Evolutionary conservation across 352 stramenopile species (phyloP), one percentile per base, ranked within the genome.

Genomic region (Globisporangium alternatum): DNA sequence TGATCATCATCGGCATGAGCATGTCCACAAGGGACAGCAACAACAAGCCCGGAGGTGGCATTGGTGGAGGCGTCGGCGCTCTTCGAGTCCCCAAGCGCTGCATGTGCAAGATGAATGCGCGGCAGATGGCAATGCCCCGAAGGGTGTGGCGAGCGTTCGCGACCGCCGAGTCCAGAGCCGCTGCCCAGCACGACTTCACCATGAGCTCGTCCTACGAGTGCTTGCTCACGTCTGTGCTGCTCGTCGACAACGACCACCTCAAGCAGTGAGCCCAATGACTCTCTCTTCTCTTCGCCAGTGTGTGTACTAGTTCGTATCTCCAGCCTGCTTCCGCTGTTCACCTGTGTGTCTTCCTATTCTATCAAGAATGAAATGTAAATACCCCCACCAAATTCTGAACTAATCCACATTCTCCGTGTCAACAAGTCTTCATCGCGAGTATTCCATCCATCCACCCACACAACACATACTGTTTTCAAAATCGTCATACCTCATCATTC

Each of bases 1-100:
- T 66, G 51, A 66, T 66, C 31, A 51, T 66, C 28, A 61, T 66
- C 33, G 60, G 60, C 41, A 66, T 66, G 60, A 66, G 60, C 60
- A 55, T 59, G 51, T 66, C 60, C 28, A 61, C 60, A 21, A 33
- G 53, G 3, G 54, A 28, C n/a, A 67, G 54, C 33, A 33, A 41
- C 22, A 15, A 30, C 25, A n/a, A 30, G 31, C 22, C 31, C 9
- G 19, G 21, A 2, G 19, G 19, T n/a, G 39, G 39, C 39, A 19
- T 45, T 43, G 51, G 22, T 37, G 41, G 13, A 28, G 19, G 13
- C 15, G 0, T 12, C 13, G 30, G 43, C 17, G 15, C 7, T 6
- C 35, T 35, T 21, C 54, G 54, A 22, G 10, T 21, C 8, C 44
- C 54, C 25, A 68, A 63, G 45, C 55, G 37, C 21, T 68, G 62